These are phyloP conservation scores for Syzygium syzygioides DNA, from an alignment of 441 rosid species.

Conservation along the genomic window DNA sequence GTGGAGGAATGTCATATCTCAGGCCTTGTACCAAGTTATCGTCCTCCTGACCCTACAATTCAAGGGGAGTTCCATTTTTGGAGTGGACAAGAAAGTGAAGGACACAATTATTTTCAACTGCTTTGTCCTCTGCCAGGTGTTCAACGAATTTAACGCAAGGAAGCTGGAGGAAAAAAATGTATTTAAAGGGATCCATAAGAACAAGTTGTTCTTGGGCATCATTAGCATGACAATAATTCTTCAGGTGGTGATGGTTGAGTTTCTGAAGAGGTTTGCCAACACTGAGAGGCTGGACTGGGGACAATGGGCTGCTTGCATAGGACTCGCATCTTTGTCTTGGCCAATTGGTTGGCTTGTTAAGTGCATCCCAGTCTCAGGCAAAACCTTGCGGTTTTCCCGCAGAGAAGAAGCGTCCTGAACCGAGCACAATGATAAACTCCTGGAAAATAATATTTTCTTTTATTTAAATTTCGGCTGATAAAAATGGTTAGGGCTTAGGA, in stretches of 20 bases:
- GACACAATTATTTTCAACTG: slow-evolving; percentile 8
- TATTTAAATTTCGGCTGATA: neutral
- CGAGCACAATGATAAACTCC: neutral
- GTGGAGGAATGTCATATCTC: slow-evolving; percentile 8
- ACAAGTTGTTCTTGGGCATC: slow-evolving; percentile 9
- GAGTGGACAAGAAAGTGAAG: slow-evolving; percentile 1
- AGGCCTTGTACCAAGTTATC: slow-evolving; percentile 4
- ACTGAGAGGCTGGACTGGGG: slow-evolving; percentile 6
- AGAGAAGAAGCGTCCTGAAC: neutral
- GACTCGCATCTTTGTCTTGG: neutral
- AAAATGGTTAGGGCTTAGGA: neutral
- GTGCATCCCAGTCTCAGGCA: neutral
- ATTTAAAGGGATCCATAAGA: neutral
- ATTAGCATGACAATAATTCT: neutral
- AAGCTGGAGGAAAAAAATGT: slow-evolving; percentile 5
- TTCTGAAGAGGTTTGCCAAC: slow-evolving; percentile 3
- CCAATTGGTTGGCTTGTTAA: slow-evolving; percentile 4
- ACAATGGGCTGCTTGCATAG: slow-evolving; percentile 7
- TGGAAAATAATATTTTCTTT: neutral
- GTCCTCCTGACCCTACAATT: slow-evolving; percentile 7
- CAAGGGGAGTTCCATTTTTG: neutral
- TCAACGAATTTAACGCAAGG: slow-evolving; percentile 10
- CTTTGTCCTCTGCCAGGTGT: slow-evolving; percentile 13
- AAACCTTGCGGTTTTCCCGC: neutral
- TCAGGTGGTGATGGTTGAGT: slow-evolving; percentile 4